Evolutionary conservation across 257 asterid genomes (phyloP), one percentile per base, ranked within the genome.

Genomic region (Hygrophila difformis): DNA sequence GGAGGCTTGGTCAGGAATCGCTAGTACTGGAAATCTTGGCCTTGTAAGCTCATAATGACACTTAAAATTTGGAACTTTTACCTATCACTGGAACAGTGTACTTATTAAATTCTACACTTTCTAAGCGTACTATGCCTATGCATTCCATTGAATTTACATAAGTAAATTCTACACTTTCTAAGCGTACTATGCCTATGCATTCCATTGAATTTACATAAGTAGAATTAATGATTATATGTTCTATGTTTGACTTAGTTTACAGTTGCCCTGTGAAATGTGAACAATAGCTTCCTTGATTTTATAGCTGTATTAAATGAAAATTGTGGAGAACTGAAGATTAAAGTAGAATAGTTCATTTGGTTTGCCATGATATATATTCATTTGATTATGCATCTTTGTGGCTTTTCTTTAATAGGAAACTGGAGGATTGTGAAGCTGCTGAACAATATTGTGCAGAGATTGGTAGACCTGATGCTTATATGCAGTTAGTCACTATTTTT

Each of bases 391-490:
- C 31, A 26, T 26, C 8, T 26, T 17, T 33, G 26, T 34, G 21
- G 4, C 44, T 15, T 14, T 44, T 65, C 35, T 55, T 56, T 23
- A 24, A 58, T 42, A 91, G 98, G 79, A 91, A 86, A 73, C 70
- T 91, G 79, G 95, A 86, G 73, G 71, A 91, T 65, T 82, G 74
- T 69, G 95, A 86, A 66, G 94, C 95, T 60, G 99, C 99, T 44
- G 99, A 91, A 64, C 75, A 69, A 63, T 91, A 91, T 53, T 86
- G 99, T 65, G 89, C 72, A 2, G 99, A 91, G 86, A 91, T 91
- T 61, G 99, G 96, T 48, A 78, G 99, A 75, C 82, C 96, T 60
- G 99, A 86, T 82, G 93, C 96, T 47, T 91, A 82, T 73, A 80
- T 76, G 75, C 93, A 74, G 96, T 86, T 40, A 63, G 96, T 80